These are phyloP conservation scores for Dipteronia dyeriana DNA, from an alignment of 345 rosid species.

Conservation along the genomic window DNA sequence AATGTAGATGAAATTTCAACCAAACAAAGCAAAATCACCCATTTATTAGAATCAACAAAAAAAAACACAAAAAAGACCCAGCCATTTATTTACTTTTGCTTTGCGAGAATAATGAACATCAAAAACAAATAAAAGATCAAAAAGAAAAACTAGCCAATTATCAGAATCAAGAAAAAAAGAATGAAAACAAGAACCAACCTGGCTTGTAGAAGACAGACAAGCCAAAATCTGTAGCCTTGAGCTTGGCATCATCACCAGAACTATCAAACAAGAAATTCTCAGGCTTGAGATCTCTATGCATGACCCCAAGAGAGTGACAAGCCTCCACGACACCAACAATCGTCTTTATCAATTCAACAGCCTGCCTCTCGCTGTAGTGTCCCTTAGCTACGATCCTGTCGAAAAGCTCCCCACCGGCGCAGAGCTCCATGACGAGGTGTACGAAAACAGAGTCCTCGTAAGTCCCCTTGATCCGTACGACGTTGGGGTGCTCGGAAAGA, in stretches of 20 bases:
- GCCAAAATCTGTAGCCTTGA: slow-evolving; percentile 91
- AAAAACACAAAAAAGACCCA: too few species aligned
- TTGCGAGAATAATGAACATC: not conserved
- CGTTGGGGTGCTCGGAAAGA: slow-evolving; percentile 76
- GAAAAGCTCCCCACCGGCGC: slow-evolving; percentile 95
- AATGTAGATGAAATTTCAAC: too few species aligned
- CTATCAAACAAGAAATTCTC: slow-evolving; percentile 95
- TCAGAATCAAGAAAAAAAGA: too few species aligned
- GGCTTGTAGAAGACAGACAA: slow-evolving; percentile 93
- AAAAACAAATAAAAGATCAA: not conserved
- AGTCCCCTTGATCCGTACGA: slow-evolving; percentile 83
- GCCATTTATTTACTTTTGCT: not conserved
- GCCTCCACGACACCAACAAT: slow-evolving; percentile 90
- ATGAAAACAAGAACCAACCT: slow-evolving; percentile 46
- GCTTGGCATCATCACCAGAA: slow-evolving; percentile 69
- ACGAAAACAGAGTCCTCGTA: slow-evolving; percentile 91
- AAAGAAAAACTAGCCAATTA: not conserved
- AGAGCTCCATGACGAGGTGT: slow-evolving; percentile 95
- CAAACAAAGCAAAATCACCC: too few species aligned
- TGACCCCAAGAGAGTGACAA: slow-evolving; percentile 95
- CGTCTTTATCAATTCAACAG: slow-evolving; percentile 78
- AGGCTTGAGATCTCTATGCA: slow-evolving; percentile 98
- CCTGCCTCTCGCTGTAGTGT: slow-evolving; percentile 90
- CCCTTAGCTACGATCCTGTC: slow-evolving; percentile 93
- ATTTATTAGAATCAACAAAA: too few species aligned